phyloP scores from a whole-genome alignment of 192 early-diverging fungal species.

The Chytriomyces sp. region DNA sequence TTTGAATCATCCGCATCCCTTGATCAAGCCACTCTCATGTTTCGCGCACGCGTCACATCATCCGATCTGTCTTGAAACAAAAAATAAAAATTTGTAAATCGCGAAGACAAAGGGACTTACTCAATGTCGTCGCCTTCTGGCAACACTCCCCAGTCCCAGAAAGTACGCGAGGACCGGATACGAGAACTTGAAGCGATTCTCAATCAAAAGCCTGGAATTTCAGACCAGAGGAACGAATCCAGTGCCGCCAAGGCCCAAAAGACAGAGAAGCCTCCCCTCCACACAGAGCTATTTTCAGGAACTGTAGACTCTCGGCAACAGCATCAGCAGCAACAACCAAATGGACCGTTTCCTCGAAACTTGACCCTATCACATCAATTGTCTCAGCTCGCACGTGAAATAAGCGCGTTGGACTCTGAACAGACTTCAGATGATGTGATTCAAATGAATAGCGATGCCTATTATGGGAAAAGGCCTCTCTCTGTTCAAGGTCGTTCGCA shows the following conservation, averaged over 20 bases:
- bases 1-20: too few species aligned
- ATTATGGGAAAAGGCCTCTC: neutral
- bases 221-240: neutral
- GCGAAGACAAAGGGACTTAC: too few species aligned
- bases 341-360: neutral
- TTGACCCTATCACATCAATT: conserved; percentile 1
- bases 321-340: neutral
- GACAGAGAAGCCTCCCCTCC: neutral
- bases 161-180: conserved; percentile 20
- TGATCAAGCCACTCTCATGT: too few species aligned
- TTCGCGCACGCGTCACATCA: too few species aligned
- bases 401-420: neutral
- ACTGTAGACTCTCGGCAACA: neutral
- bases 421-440: neutral
- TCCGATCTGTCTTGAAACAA: too few species aligned
- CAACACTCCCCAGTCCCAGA: neutral
- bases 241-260: neutral
- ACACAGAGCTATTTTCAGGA: neutral
- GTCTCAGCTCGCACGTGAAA: conserved; percentile 9
- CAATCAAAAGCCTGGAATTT: neutral
- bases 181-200: conserved; percentile 28
- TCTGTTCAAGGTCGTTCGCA: neutral
- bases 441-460: neutral
- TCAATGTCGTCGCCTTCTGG: too few species aligned
- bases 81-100: too few species aligned